A percentile compares a stretch with the other conserved stretches of the same genome.
These are phyloP conservation scores for Globisporangium acanthophoron DNA, from an alignment of 352 stramenopile genomes.

Conservation along the genomic window DNA sequence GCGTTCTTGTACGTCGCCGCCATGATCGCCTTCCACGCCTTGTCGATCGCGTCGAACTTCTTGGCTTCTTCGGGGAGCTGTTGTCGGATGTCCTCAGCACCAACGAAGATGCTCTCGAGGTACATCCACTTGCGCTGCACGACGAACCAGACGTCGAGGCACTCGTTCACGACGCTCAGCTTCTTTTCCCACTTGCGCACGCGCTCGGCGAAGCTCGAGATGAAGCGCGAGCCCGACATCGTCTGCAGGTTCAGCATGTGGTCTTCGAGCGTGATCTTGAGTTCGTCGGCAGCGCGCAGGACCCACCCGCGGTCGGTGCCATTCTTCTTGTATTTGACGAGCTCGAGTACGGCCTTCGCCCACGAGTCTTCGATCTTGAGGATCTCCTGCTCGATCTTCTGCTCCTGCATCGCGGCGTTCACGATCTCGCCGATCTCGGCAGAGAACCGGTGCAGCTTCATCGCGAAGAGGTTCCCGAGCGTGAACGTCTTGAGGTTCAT, in stretches of 20 bases:
- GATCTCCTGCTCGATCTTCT: constrained; percentile 93
- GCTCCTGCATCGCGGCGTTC: constrained; percentile 91
- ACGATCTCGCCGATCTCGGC: constrained; percentile 91
- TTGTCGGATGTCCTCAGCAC: constrained; percentile 91
- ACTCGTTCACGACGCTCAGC: constrained; percentile 89
- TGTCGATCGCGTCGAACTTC: constrained; percentile 92
- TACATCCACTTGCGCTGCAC: constrained; percentile 96
- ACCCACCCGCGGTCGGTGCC: constrained; percentile 80
- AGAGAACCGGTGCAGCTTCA: constrained; percentile 90
- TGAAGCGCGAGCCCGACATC: constrained; percentile 90
- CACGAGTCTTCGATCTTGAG: constrained; percentile 91
- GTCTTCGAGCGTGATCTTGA: constrained; percentile 82
- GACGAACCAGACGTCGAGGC: constrained; percentile 90
- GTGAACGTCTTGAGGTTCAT: constrained; percentile 93
- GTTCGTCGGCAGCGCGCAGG: constrained; percentile 73
- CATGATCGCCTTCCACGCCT: constrained; percentile 93
- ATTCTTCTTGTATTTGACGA: constrained; percentile 93
- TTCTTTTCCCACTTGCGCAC: constrained; percentile 91
- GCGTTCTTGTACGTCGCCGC: constrained; percentile 88
- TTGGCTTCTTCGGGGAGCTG: constrained; percentile 92
- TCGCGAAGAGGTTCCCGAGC: constrained; percentile 88
- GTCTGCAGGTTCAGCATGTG: constrained; percentile 89
- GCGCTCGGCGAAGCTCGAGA: constrained; percentile 84
- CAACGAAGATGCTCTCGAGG: constrained; percentile 93
- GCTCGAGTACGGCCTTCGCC: constrained; percentile 83